A percentile compares a stretch with the other conserved stretches of the same genome.
Evolutionary conservation across 1,284 basidiomycete species (phyloP).

Genomic region (Pseudozyma flocculosa): DNA sequence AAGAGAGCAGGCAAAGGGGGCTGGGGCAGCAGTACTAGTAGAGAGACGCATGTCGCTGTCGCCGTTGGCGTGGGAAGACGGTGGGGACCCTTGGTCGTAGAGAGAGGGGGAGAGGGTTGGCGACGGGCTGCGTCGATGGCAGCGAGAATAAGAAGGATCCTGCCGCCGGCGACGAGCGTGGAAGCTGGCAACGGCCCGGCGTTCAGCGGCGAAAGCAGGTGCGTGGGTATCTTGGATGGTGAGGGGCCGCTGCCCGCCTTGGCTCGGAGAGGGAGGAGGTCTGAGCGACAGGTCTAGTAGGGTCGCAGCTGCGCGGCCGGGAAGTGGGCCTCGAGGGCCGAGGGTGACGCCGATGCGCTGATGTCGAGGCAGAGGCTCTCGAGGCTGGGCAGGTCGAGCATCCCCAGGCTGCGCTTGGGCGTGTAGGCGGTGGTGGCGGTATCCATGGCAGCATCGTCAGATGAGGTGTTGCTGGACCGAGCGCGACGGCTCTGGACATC

Average conservation of each 20-base stretch:
- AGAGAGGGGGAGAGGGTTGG: no score
- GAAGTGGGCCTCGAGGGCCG: slow-evolving; percentile 26
- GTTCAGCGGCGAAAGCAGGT: no score
- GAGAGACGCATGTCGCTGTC: no score
- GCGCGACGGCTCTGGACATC: slow-evolving; percentile 26
- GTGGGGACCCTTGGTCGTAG: no score
- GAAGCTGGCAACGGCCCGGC: no score
- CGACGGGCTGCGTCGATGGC: no score
- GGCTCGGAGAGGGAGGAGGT: not conserved
- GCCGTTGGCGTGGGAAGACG: no score
- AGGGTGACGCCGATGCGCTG: slow-evolving; percentile 23
- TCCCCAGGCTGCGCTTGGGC: slow-evolving; percentile 5
- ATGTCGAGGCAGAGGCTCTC: slow-evolving; percentile 8
- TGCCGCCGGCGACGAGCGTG: no score
- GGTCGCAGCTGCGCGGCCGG: slow-evolving; percentile 34
- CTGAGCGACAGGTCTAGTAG: slow-evolving; percentile 7
- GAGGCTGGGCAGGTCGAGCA: slow-evolving; percentile 11
- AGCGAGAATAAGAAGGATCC: no score
- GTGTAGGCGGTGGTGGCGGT: slow-evolving; percentile 2
- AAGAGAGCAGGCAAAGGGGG: no score
- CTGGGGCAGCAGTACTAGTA: no score
- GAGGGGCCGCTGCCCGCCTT: not conserved
- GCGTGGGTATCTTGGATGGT: not conserved
- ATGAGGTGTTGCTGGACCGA: slow-evolving; percentile 7
- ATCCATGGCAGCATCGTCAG: not conserved